Evolutionary conservation across 2,329 filamentous ascomycete genomes (phyloP), one percentile per base, ranked within the genome.

Genomic region (Monosporascus sp.): DNA sequence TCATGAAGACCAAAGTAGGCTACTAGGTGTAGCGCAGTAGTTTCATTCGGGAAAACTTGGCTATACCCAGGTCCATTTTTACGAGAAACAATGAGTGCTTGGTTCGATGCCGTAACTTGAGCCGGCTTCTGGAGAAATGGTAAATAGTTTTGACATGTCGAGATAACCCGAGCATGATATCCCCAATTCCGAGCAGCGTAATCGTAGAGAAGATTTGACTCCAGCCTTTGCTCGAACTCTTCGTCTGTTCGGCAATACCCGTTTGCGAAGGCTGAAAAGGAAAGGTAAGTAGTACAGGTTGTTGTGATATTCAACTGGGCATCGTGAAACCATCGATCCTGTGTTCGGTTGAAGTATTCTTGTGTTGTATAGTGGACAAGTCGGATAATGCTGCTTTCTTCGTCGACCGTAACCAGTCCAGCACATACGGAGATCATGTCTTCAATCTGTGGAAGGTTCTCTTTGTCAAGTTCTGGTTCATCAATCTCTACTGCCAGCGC

Each of bases 341-440:
- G 50, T 3, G 56, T 69, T 20, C 55, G 48, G 39, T 72, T 62
- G 48, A 77, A 69, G 57, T 74, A 78, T 43, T 76, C 67, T 44
- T 76, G 70, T 1, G 73, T 65, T 0, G 75, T 77, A 53, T 74
- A 74, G 53, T 78, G 74, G 3, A 75, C 72, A 0, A 77, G 54
- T 3, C 71, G 66, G 25, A 77, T 60, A n/a, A 69, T 61, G 9
- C 61, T 49, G 48, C 64, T 75, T 36, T 71, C 57, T 36, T 70
- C 54, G 31, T 77, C 71, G 5, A 73, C 44, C 0, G 65, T 69
- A 2, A 77, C 67, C 11, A 77, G 50, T 2, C 74, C 72, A 25
- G 66, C 67, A 50, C 72, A 76, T 1, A 64, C 60, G 3, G 67
- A 67, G 1, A 73, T 55, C 2, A 75, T 52, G 3, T 67, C 59